phyloP scores from a whole-genome alignment of 805 yeast species.

The Cyberlindnera lachancei region DNA sequence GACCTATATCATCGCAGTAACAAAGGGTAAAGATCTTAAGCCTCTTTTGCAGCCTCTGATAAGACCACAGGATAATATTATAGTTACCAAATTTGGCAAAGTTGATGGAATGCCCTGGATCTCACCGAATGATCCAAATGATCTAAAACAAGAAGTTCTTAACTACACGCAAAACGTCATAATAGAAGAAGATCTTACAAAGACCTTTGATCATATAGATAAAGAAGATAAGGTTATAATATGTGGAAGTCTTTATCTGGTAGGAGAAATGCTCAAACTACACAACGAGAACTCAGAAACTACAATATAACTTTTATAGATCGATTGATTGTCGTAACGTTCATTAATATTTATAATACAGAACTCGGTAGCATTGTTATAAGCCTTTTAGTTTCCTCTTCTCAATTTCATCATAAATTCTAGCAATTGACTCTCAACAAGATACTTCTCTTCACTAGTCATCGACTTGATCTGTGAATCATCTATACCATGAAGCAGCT shows the following conservation, averaged over 20 bases:
- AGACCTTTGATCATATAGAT: constrained; percentile 22
- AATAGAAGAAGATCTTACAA: constrained; percentile 19
- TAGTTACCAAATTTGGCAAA: constrained; percentile 54
- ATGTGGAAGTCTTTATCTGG: constrained; percentile 67
- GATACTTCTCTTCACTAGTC: constrained; percentile 7
- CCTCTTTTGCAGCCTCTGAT: constrained; percentile 46
- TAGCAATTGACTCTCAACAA: constrained; percentile 8
- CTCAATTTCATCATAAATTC: constrained; percentile 11
- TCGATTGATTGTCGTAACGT: no score
- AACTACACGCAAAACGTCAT: constrained; percentile 24
- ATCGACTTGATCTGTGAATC: constrained; percentile 1
- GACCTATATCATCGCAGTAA: constrained; percentile 64
- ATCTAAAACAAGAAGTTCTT: constrained; percentile 16
- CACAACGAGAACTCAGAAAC: constrained; percentile 20
- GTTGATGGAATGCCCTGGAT: constrained; percentile 98
- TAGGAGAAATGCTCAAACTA: constrained; percentile 44
- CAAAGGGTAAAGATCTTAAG: constrained; percentile 59
- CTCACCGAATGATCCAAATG: constrained; percentile 31
- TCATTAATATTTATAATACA: not conserved
- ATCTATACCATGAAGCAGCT: not conserved
- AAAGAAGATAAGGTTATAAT: constrained; percentile 32
- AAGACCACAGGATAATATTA: constrained; percentile 43
- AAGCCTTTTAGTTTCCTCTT: not conserved
- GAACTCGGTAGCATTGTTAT: not conserved
- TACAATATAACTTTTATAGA: no score